A percentile compares a stretch with the other conserved stretches of the same genome.
These are phyloP conservation scores for Eucalyptus paniculata DNA, from an alignment of 345 rosid genomes.

Conservation along the genomic window DNA sequence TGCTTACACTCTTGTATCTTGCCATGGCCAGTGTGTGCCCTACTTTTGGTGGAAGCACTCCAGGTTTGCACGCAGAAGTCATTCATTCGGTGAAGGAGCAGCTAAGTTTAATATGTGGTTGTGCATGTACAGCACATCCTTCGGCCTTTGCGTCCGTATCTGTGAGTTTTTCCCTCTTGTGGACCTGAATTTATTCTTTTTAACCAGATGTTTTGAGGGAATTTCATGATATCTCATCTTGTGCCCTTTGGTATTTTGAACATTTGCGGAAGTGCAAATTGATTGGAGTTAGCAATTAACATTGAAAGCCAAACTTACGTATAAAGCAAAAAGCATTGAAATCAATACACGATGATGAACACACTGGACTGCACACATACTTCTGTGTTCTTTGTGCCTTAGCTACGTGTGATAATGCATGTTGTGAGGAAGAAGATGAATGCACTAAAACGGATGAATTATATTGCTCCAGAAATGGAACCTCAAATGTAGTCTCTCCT, in stretches of 20 bases:
- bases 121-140: slow-evolving; percentile 46
- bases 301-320: not conserved
- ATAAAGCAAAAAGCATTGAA: too few relatives aligned
- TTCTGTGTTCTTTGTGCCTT: not conserved
- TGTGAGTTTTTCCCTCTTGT: slow-evolving; percentile 27
- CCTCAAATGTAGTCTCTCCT: not conserved
- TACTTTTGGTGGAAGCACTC: slow-evolving; percentile 87
- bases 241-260: not conserved
- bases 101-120: slow-evolving; percentile 73
- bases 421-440: not conserved
- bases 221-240: not conserved
- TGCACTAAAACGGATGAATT: not conserved
- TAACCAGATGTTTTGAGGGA: not conserved
- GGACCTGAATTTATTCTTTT: not conserved
- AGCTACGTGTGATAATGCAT: not conserved
- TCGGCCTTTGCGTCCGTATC: slow-evolving; percentile 71
- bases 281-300: not conserved
- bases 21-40: slow-evolving; percentile 48
- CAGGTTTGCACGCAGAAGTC: slow-evolving; percentile 68
- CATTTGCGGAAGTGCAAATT: not conserved
- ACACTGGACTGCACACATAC: not conserved
- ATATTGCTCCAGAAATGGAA: not conserved
- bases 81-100: slow-evolving; percentile 72
- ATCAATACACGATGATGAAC: not conserved
- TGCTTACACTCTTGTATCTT: not conserved